A percentile compares a stretch with the other conserved stretches of the same genome.
Conservation (phyloP, 257 asterid genomes). For the Mentha longifolia region DNA sequence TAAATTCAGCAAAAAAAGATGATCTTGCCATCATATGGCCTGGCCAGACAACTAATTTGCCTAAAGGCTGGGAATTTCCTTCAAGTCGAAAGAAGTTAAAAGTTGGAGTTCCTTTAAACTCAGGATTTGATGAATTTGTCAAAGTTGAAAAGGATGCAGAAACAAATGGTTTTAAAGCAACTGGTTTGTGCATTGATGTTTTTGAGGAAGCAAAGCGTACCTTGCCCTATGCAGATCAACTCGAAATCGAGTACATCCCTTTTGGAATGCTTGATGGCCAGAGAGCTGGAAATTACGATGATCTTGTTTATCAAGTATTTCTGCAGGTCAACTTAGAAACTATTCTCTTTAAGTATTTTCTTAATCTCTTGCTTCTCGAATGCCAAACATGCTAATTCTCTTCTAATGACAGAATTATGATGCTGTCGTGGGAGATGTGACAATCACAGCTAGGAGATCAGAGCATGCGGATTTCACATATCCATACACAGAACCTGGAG, state of each 20-base stretch:
- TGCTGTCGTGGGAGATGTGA: conserved; percentile 48
- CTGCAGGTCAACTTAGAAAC: conserved; percentile 24
- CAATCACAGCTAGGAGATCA: conserved; percentile 40
- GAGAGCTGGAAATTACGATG: conserved; percentile 32
- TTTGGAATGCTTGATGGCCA: conserved; percentile 16
- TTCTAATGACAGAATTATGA: background rate
- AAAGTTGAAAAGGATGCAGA: conserved; percentile 40
- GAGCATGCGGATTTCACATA: conserved; percentile 42
- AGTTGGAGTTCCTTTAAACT: background rate
- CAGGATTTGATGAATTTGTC: conserved; percentile 43
- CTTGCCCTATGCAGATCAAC: conserved; percentile 40
- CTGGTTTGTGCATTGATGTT: conserved; percentile 2
- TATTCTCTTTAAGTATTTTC: background rate
- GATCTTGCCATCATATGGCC: conserved; percentile 51
- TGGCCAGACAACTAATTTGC: conserved; percentile 33
- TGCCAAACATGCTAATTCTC: background rate
- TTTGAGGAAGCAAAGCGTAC: conserved; percentile 16
- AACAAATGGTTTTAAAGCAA: conserved; percentile 27
- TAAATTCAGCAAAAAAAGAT: conserved; percentile 21
- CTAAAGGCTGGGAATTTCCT: conserved; percentile 53
- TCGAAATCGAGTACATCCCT: conserved; percentile 38
- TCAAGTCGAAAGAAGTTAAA: conserved; percentile 40
- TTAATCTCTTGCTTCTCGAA: background rate
- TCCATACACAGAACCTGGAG: conserved; percentile 49
- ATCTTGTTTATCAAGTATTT: conserved; percentile 37